Evolutionary conservation across 352 stramenopile genomes (phyloP), one percentile per base, ranked within the genome.

Genomic region (Blastocystis hominis): DNA sequence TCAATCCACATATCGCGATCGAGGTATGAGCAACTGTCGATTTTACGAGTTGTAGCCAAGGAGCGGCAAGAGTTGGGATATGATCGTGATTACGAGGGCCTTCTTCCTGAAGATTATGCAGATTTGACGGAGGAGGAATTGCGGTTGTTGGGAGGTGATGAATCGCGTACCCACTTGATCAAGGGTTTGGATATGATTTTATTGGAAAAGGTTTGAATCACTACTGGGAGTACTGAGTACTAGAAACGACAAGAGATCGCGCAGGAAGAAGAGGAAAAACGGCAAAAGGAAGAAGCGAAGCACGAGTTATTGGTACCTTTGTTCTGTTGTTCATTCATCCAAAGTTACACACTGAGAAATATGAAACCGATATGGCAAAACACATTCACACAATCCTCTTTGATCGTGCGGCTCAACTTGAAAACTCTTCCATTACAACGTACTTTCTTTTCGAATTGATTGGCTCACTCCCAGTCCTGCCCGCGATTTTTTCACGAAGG

Each of bases 21-120:
- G 70, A 64, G 70, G 70, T 80, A 59, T 17, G 13, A 61, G n/a
- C 9, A 15, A 46, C 4, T 64, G 13, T 34, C 5, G 5, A 44
- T 46, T 24, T 17, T 38, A 17, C 44, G 17, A 47, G 24, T 0
- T 47, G 3, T 62, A 80, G 70, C 70, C 30, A 80, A 80, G 55
- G 70, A 80, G n/a, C 10, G 62, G 46, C 15, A 36, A 5, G 70
- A 80, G 42, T 80, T 80, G 20, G 70, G 70, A 64, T 80, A 80
- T 64, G 70, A 80, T 42, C 53, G 55, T 30, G 70, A 80, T 64
- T 80, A 80, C 30, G 70, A 80, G 20, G 70, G 70, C 6, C 24
- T 80, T 61, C 55, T 80, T 46, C 70, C 70, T 10, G 70, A 80
- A 42, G 70, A 80, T 62, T 80, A 63, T 62, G 70, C 70, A 46